These are phyloP conservation scores for Syzygium malaccense DNA, from an alignment of 441 rosid species.

Conservation along the genomic window DNA sequence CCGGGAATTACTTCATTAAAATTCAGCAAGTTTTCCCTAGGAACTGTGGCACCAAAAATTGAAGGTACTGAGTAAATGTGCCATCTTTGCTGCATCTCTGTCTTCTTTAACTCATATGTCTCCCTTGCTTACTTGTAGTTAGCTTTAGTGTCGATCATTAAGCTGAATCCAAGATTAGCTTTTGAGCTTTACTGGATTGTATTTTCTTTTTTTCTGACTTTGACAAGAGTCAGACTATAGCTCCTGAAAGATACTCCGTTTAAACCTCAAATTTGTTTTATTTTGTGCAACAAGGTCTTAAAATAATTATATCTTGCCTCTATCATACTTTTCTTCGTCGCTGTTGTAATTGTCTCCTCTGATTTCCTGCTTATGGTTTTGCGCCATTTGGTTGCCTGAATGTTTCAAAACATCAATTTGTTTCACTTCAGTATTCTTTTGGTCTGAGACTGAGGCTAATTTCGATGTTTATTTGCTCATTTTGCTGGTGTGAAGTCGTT, in stretches of 20 bases:
- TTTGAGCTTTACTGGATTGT: not conserved
- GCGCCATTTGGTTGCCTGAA: not conserved
- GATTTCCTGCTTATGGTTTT: not conserved
- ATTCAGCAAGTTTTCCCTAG: slow-evolving; percentile 77
- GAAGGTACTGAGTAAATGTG: slow-evolving; percentile 43
- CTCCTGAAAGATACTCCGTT: not conserved
- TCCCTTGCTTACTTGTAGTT: not conserved
- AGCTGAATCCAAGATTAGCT: not conserved
- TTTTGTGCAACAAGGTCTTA: not conserved
- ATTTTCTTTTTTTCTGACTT: not conserved
- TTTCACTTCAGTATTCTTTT: not conserved
- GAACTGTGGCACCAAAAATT: slow-evolving; percentile 95
- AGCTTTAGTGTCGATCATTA: not conserved
- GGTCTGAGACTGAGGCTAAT: not conserved
- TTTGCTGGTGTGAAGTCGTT: not conserved
- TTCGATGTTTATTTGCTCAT: not conserved
- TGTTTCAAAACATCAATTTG: not conserved
- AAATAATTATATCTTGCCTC: not conserved
- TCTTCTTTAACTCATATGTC: not conserved
- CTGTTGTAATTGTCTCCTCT: not conserved
- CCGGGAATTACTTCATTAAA: slow-evolving; percentile 83
- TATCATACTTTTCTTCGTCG: not conserved
- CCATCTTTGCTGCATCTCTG: not conserved
- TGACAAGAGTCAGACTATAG: not conserved
- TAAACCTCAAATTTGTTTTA: not conserved